Evolutionary conservation across 495 filamentous ascomycete species (phyloP).

Genomic region (Stereocaulon alpinum): DNA sequence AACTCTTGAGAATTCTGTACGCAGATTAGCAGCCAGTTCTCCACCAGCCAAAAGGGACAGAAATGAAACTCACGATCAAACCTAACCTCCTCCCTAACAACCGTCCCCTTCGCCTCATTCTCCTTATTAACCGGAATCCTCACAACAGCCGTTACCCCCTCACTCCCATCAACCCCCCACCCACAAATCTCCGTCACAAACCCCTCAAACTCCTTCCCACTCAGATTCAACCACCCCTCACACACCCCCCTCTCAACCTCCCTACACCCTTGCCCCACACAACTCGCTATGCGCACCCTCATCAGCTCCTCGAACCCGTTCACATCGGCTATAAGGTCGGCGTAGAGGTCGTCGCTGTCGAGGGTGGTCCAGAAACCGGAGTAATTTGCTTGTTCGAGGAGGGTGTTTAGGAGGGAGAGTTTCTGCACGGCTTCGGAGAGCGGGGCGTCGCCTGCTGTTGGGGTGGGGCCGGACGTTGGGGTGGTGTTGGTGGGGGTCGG

Average conservation of each 20-base stretch:
- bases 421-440: conserved; percentile 84
- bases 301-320: conserved; percentile 95
- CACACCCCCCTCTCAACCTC: conserved; percentile 66
- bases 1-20: background rate
- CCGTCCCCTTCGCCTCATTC: conserved; percentile 94
- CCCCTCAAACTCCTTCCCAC: conserved; percentile 59
- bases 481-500: conserved; percentile 38
- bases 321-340: conserved; percentile 88
- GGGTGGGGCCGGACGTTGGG: conserved; percentile 41
- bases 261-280: conserved; percentile 78
- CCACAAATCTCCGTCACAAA: conserved; percentile 77
- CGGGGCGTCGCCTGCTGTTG: conserved; percentile 63
- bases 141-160: conserved; percentile 41
- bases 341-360: conserved; percentile 90
- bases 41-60: no score
- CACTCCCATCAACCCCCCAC: conserved; percentile 58
- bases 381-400: conserved; percentile 81
- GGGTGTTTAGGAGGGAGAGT: conserved; percentile 68
- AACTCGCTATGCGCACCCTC: conserved; percentile 79
- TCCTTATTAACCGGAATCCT: conserved; percentile 87
- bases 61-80: conserved; percentile 44
- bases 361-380: conserved; percentile 85
- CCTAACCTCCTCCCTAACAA: conserved; percentile 91
- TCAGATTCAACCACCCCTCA: conserved; percentile 79
- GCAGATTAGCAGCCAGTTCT: conserved; percentile 42